Conservation (phyloP, 129 eudicot species). For the Kitagawia praeruptora region DNA sequence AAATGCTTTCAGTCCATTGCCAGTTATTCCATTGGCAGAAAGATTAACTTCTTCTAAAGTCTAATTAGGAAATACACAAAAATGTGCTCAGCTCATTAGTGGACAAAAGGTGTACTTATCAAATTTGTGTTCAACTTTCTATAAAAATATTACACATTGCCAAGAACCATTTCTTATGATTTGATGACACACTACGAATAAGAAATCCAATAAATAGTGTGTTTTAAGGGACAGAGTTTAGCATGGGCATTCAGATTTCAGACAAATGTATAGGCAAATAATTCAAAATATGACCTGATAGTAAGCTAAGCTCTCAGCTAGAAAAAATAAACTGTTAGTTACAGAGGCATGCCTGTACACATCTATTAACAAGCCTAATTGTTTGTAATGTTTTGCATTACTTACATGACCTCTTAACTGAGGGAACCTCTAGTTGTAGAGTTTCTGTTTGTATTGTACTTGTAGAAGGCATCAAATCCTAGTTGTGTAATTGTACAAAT, state of each 20-base stretch:
- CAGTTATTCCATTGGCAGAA: slow-evolving; percentile 90
- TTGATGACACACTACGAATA: background rate
- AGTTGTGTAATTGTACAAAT: no score
- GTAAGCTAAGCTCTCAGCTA: slow-evolving; percentile 93
- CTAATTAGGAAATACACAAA: slow-evolving; percentile 32
- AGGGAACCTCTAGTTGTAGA: no score
- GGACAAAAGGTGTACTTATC: background rate
- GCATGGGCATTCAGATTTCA: background rate
- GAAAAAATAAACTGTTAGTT: slow-evolving; percentile 70
- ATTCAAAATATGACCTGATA: slow-evolving; percentile 45
- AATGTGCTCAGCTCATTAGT: background rate
- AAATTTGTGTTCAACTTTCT: background rate
- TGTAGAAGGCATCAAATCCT: no score
- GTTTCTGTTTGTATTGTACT: no score
- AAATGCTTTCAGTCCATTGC: slow-evolving; percentile 82
- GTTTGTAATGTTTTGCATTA: no score
- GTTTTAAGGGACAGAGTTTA: background rate
- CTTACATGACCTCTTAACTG: no score
- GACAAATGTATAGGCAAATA: background rate
- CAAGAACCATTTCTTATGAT: background rate
- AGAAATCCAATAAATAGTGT: background rate
- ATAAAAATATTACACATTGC: no score
- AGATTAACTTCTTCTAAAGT: slow-evolving; percentile 85
- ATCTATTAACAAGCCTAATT: no score
- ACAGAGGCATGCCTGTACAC: no score